Percentiles rank a stretch among this genome's conserved stretches.
These are phyloP conservation scores for Mollisia scopiformis DNA, from an alignment of 2,329 filamentous ascomycete species.

Conservation along the genomic window DNA sequence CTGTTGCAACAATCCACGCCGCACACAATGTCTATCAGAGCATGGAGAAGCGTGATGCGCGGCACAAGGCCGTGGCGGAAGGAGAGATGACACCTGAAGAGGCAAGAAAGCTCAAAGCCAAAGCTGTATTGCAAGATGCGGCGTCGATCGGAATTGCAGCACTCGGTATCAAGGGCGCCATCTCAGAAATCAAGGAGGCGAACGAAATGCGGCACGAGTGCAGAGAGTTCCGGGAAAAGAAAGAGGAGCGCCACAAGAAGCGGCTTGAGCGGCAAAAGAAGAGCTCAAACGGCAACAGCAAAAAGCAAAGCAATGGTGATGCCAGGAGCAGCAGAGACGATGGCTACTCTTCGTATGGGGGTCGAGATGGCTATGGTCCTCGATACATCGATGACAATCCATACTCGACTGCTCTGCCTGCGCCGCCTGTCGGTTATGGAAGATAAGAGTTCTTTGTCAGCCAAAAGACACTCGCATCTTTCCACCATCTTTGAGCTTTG, in stretches of 20 bases:
- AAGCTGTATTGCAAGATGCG: constrained; percentile 65
- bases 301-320: constrained; percentile 39
- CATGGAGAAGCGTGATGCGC: constrained; percentile 65
- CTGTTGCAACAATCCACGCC: constrained; percentile 70
- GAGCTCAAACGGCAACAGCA: constrained; percentile 21
- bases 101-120: constrained; percentile 63
- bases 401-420: constrained; percentile 40
- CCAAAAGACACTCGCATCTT: constrained; percentile 9
- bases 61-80: constrained; percentile 60
- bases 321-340: constrained; percentile 19
- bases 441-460: constrained; percentile 15
- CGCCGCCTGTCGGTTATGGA: constrained; percentile 36
- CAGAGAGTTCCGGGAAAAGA: constrained; percentile 55
- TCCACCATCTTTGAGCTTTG: constrained; percentile 1
- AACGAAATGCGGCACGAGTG: constrained; percentile 61
- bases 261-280: constrained; percentile 47
- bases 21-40: constrained; percentile 66
- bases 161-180: constrained; percentile 68
- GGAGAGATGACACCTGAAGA: constrained; percentile 66
- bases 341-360: constrained; percentile 23
- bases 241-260: constrained; percentile 46
- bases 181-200: constrained; percentile 68
- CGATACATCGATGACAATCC: constrained; percentile 49
- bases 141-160: constrained; percentile 70
- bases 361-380: constrained; percentile 34